phyloP scores from a whole-genome alignment of 768 basidiomycete genomes.

The Psilocybe cubensis region DNA sequence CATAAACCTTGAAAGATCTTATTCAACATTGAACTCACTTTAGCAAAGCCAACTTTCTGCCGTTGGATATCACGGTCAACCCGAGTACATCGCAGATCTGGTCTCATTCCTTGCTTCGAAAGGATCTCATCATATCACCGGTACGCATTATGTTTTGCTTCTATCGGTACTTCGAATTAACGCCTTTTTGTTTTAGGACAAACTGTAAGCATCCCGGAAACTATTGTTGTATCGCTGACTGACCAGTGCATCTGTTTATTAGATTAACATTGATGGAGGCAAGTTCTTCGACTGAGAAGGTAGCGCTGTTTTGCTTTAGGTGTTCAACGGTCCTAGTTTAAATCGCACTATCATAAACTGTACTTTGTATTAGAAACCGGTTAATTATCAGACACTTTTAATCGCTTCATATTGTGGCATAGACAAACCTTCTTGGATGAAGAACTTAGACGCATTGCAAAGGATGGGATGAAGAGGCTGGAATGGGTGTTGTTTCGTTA shows the following conservation, averaged over 20 bases:
- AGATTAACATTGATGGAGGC: conserved; percentile 11
- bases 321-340: no score
- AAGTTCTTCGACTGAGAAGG: conserved; percentile 8
- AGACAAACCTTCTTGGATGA: no score
- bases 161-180: not conserved
- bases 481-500: no score
- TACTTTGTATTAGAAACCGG: no score
- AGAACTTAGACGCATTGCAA: no score
- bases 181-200: not conserved
- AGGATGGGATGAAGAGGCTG: no score
- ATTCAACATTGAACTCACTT: not conserved
- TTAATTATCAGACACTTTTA: no score
- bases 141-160: conserved; percentile 1
- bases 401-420: no score
- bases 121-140: conserved; percentile 37
- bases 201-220: conserved; percentile 1
- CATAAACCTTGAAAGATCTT: not conserved
- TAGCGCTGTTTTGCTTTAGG: not conserved
- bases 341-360: no score
- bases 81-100: conserved; percentile 35
- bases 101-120: conserved; percentile 39
- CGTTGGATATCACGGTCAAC: conserved; percentile 25
- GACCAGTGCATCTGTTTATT: no score
- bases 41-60: conserved; percentile 13
- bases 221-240: not conserved